Base-by-base conservation (phyloP, 805 yeast genomes). In the Wickerhamiella sorbophila region DNA sequence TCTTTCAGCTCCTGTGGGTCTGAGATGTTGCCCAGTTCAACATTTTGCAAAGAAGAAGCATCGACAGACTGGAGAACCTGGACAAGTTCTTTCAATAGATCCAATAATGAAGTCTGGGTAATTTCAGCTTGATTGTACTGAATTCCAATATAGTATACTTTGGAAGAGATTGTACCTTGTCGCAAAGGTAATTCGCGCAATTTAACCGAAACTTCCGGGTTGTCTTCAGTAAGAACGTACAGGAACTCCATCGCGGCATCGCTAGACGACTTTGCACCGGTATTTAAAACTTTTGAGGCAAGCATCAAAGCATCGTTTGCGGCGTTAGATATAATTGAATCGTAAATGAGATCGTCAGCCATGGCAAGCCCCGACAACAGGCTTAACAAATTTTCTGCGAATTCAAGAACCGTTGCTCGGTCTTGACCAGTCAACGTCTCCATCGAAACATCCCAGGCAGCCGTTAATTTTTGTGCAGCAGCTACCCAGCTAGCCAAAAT, bases 341-440 rank as follows among this genome's bases (percentile, higher is more conserved):
- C 63, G 39, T 74, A 67, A n/a, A 81, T 69, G n/a, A 70, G 75
- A 19, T 74, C 77, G 6, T 79, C 71, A 10, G 77, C 71, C 51
- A 76, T 72, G 17, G 79, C 74, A 38, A 86, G 64, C 1, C 79
- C 79, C 16, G 77, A 75, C 5, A 77, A 58, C 42, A 85, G 66
- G 0, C 91, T 77, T 26, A 84, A 54, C 18, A 85, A 54, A 55
- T 84, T 84, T 49, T 85, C 95, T 3, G 77, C 65, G 52, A 72
- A 77, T 49, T 79, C 88, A 50, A 71, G 72, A 39, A 81, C 58
- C 4, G 38, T 39, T 10, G 19, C 31, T 10, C 35, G 29, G 20
- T 45, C 44, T 19, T 36, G 42, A 31, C 36, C 44, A 27, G 14
- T 18, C 21, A 44, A 31, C 8, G n/a, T 29, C 8, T 18, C 17